Evolutionary conservation across 768 basidiomycete species (phyloP), one percentile per base, ranked within the genome.

Genomic region (Mycena leptocephala): DNA sequence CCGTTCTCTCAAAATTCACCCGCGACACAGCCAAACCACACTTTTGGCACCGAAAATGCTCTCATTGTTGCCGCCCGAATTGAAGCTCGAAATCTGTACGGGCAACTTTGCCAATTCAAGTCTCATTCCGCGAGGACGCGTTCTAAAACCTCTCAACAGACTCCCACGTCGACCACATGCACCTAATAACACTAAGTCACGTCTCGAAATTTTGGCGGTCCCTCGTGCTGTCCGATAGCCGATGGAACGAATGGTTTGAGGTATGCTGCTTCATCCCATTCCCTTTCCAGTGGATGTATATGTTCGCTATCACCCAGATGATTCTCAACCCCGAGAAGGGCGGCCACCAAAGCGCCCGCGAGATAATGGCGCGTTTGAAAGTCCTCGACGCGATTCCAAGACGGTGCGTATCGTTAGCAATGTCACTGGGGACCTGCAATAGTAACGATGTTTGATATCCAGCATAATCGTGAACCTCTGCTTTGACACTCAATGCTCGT

Each of bases 161-260:
- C 56, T 33, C 30, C 16, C 14, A 70, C 39, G 11, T 70, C 58
- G 28, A 20, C 6, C 30, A n/a, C 41, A 70, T 9, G 11, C 43
- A 70, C 6, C 30, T 70, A 11, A 20, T 70, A 4, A 7, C 39
- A 2, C 11, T 70, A 30, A 70, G 69, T 30, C 56, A 70, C 14
- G 28, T 70, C 20, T 70, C 58, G 18, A 22, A 35, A 35, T 26
- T 18, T 32, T 70, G 69, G 69, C 26, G 69, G 11, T 14, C 41
- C 24, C 22, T 61, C n/a, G 58, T 70, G 3, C 58, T 61, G 13
- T 41, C n/a, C 9, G 69, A 70, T 35, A 24, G 13, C 6, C 41
- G 69, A 13, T 70, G 69, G 69, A 24, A 20, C 35, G 8, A 43
- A 48, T 70, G 69, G 69, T 59, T 70, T 26, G 69, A 61, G 30